phyloP scores from a whole-genome alignment of 768 basidiomycete genomes.

The Kwoniella bestiolae region DNA sequence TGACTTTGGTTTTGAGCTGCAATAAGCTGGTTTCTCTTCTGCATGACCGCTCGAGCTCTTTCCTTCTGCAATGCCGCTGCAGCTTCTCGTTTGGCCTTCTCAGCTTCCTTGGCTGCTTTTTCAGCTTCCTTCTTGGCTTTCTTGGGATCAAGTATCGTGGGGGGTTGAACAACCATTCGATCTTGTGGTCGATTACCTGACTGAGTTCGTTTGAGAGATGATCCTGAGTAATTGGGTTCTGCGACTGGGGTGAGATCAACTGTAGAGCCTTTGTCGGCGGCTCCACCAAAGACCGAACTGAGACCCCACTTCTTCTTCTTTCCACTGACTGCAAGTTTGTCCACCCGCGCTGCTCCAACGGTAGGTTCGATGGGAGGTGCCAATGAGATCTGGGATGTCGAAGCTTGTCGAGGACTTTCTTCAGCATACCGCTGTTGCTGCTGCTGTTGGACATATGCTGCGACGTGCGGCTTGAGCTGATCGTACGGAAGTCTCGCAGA shows the following conservation, averaged over 20 bases:
- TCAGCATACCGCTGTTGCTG: conserved; percentile 27
- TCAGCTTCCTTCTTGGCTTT: conserved; percentile 60
- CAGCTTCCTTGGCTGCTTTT: conserved; percentile 67
- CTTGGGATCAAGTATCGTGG: conserved; percentile 55
- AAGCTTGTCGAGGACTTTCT: conserved; percentile 25
- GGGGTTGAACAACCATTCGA: conserved; percentile 6
- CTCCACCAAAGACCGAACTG: conserved; percentile 57
- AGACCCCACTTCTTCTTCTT: conserved; percentile 60
- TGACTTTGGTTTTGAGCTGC: conserved; percentile 54
- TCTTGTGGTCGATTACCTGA: conserved; percentile 44
- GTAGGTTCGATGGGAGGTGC: conserved; percentile 37
- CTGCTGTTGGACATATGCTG: conserved; percentile 40
- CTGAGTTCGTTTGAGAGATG: conserved; percentile 55
- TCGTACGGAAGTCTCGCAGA: conserved; percentile 25
- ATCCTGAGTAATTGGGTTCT: conserved; percentile 42
- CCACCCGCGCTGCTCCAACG: conserved; percentile 12
- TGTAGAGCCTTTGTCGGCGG: conserved; percentile 42
- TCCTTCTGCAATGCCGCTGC: conserved; percentile 77
- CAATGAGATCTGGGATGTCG: conserved; percentile 8
- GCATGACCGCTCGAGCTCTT: conserved; percentile 88
- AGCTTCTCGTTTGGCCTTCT: conserved; percentile 78
- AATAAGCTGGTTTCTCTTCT: conserved; percentile 79
- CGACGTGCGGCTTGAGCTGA: conserved; percentile 31
- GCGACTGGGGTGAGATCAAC: conserved; percentile 37
- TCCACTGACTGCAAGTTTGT: conserved; percentile 34